Evolutionary conservation across 2,329 filamentous ascomycete genomes (phyloP).

Genomic region (Curvularia hawaiiensis): DNA sequence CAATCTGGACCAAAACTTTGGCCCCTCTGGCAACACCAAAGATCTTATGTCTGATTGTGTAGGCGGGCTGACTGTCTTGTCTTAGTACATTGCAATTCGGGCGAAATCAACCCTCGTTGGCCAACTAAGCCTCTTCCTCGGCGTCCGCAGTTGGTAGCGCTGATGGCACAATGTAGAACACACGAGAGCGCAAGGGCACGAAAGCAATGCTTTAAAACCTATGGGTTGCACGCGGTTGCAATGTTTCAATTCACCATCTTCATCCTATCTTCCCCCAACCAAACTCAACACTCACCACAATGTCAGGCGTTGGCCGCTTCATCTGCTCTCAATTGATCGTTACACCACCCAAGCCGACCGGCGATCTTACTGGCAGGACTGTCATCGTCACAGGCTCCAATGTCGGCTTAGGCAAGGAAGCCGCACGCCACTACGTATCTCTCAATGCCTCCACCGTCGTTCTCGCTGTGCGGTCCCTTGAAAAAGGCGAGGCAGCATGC

Average conservation of each 20-base stretch:
- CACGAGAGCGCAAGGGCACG: neutral
- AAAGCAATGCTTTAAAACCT: neutral
- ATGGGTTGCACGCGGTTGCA: neutral
- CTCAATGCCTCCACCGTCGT: constrained; percentile 52
- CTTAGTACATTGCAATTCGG: neutral
- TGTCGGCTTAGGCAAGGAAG: constrained; percentile 54
- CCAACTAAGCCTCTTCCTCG: neutral
- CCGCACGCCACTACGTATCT: constrained; percentile 50
- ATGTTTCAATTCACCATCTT: neutral
- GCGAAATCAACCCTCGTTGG: neutral
- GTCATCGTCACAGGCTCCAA: constrained; percentile 57
- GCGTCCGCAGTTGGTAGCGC: neutral
- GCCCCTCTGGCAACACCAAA: neutral
- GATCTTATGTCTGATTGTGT: neutral
- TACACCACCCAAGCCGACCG: constrained; percentile 38
- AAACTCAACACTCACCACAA: neutral
- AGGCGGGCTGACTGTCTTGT: neutral
- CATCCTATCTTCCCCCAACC: neutral
- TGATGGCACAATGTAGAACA: neutral
- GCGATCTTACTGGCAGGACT: constrained; percentile 43
- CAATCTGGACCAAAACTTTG: neutral
- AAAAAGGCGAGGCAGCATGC: constrained; percentile 54
- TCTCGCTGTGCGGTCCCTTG: constrained; percentile 50
- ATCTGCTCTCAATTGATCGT: constrained; percentile 50
- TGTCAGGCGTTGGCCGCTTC: constrained; percentile 29